phyloP scores from a whole-genome alignment of 1,284 basidiomycete species.

The Microbotryum scabiosae region DNA sequence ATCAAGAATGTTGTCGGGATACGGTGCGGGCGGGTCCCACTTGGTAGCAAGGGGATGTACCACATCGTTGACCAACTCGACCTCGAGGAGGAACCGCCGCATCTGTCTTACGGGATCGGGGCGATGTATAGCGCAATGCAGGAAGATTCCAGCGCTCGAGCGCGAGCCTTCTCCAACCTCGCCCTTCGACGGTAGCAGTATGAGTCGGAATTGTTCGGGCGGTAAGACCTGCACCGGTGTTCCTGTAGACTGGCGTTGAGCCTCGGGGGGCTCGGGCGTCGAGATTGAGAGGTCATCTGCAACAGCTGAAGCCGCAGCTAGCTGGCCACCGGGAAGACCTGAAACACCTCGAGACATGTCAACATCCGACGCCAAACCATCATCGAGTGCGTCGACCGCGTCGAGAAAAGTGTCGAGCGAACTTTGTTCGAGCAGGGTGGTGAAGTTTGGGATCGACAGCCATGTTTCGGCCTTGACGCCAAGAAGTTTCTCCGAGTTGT shows the following conservation, averaged over 20 bases:
- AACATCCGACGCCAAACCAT: not conserved
- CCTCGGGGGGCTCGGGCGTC: not conserved
- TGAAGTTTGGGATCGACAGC: slow-evolving; percentile 68
- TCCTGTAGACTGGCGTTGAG: not conserved
- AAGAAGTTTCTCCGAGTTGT: slow-evolving; percentile 58
- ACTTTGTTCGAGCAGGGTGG: slow-evolving; percentile 58
- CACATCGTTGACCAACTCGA: slow-evolving; percentile 64
- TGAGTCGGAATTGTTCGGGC: not conserved
- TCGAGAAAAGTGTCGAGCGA: slow-evolving; percentile 68
- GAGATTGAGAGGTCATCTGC: not conserved
- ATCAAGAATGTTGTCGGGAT: too few relatives aligned
- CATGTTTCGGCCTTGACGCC: slow-evolving; percentile 65
- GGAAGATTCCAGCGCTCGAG: not conserved
- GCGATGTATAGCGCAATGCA: slow-evolving; percentile 56
- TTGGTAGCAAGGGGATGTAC: slow-evolving; percentile 54
- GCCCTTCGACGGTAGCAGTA: not conserved
- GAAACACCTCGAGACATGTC: too few relatives aligned
- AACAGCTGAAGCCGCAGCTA: not conserved
- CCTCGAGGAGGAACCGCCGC: slow-evolving; percentile 61
- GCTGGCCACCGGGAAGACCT: not conserved
- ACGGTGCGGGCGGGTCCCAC: not conserved
- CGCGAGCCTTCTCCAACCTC: not conserved
- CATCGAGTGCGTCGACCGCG: slow-evolving; percentile 18
- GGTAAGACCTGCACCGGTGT: not conserved
- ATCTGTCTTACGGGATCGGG: slow-evolving; percentile 40